Conservation (phyloP, 2,329 filamentous ascomycete genomes). For the Chaetomiaceae sp. region DNA sequence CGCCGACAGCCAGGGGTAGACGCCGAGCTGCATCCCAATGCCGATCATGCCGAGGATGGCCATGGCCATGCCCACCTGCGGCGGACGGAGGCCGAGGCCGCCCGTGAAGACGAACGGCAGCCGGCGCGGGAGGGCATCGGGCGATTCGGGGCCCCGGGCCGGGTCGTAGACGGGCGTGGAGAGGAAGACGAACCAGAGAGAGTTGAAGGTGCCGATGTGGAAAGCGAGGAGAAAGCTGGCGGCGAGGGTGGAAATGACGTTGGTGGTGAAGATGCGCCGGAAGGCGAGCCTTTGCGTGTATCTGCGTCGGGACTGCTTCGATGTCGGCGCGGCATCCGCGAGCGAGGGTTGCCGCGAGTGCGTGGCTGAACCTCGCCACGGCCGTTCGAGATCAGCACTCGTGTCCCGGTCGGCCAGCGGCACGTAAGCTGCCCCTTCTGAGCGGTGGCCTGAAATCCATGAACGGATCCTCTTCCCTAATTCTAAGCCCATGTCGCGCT, state of each 20-base stretch:
- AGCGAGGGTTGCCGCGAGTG: background rate
- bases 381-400: constrained; percentile 29
- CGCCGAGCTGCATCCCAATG: constrained; percentile 63
- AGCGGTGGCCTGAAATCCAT: constrained; percentile 17
- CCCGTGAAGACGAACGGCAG: constrained; percentile 62
- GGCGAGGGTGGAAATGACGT: constrained; percentile 50
- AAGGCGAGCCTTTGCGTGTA: constrained; percentile 47
- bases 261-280: constrained; percentile 48
- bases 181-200: constrained; percentile 70
- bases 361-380: constrained; percentile 16
- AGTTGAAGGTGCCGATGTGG: constrained; percentile 70
- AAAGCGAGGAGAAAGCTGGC: constrained; percentile 64
- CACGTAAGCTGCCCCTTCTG: constrained; percentile 28
- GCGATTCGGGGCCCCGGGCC: constrained; percentile 25
- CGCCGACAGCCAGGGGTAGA: constrained; percentile 63
- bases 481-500: constrained; percentile 38
- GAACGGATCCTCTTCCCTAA: constrained; percentile 34
- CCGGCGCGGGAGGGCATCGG: constrained; percentile 28
- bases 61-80: constrained; percentile 69
- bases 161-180: constrained; percentile 60
- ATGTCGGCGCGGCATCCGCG: background rate
- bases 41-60: constrained; percentile 70
- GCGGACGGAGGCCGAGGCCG: constrained; percentile 66
- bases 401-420: constrained; percentile 30
- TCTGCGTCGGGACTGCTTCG: constrained; percentile 20